Conservation (phyloP, 2,329 filamentous ascomycete species). For the Exophiala viscosa region DNA sequence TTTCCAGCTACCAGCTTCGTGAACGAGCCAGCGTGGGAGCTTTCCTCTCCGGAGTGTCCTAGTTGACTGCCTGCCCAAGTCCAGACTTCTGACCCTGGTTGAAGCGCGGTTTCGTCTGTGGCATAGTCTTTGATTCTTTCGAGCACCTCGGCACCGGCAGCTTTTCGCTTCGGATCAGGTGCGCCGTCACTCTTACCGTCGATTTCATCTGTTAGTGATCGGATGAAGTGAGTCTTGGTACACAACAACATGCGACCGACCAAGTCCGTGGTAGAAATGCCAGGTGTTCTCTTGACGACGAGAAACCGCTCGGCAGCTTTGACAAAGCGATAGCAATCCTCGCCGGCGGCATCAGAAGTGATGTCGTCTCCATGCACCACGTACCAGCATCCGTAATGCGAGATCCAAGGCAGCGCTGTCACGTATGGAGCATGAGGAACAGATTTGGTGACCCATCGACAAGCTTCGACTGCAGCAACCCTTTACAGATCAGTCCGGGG, state of each 20-base stretch:
- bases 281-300: slow-evolving; percentile 92
- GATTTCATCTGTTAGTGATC: slow-evolving; percentile 66
- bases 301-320: slow-evolving; percentile 92
- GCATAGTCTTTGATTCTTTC: slow-evolving; percentile 81
- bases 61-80: slow-evolving; percentile 59
- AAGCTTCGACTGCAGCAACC: slow-evolving; percentile 85
- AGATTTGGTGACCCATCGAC: slow-evolving; percentile 85
- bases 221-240: slow-evolving; percentile 91
- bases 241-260: slow-evolving; percentile 96
- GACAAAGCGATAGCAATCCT: slow-evolving; percentile 97
- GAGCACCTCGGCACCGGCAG: slow-evolving; percentile 64
- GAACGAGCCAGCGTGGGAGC: slow-evolving; percentile 64
- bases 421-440: slow-evolving; percentile 89
- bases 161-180: slow-evolving; percentile 61
- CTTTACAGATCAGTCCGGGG: slow-evolving; percentile 41
- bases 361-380: slow-evolving; percentile 98
- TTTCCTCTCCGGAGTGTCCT: slow-evolving; percentile 36
- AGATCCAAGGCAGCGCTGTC: slow-evolving; percentile 88
- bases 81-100: slow-evolving; percentile 79
- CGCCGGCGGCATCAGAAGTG: slow-evolving; percentile 85
- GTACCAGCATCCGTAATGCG: slow-evolving; percentile 90
- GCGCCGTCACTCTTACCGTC: slow-evolving; percentile 70
- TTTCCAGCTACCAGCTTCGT: slow-evolving; percentile 66
- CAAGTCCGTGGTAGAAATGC: slow-evolving; percentile 96
- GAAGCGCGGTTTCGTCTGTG: slow-evolving; percentile 74